A percentile compares a stretch with the other conserved stretches of the same genome.
Evolutionary conservation across 768 basidiomycete genomes (phyloP).

Genomic region (Boletus subcaerulescens): DNA sequence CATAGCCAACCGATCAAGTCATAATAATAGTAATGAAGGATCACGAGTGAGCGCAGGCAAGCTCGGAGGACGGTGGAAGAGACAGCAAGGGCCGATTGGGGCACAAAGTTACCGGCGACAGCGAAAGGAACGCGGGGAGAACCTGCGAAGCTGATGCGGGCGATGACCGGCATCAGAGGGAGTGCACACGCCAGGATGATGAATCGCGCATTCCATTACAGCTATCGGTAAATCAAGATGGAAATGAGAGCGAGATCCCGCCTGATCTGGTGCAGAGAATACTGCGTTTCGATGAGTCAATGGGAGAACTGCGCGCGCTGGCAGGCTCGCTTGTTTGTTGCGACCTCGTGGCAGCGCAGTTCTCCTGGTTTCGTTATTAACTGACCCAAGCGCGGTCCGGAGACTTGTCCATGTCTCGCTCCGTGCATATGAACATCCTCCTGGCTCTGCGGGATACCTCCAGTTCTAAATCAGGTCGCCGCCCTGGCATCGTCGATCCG

Average conservation of each 20-base stretch:
- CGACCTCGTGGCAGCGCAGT: constrained; percentile 26
- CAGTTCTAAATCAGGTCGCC: constrained; percentile 11
- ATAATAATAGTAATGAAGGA: too few relatives aligned
- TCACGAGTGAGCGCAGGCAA: too few relatives aligned
- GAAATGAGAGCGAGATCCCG: constrained; percentile 23
- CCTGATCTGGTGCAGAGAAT: constrained; percentile 14
- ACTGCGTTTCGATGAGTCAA: constrained; percentile 13
- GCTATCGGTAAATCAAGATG: constrained; percentile 27
- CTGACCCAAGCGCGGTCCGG: constrained; percentile 17
- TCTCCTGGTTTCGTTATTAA: constrained; percentile 19
- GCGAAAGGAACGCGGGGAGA: constrained; percentile 25
- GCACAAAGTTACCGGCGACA: constrained; percentile 27
- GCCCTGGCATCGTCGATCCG: constrained; percentile 22
- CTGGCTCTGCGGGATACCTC: background rate
- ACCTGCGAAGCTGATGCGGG: constrained; percentile 23
- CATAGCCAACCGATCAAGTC: background rate
- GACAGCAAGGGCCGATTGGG: constrained; percentile 11
- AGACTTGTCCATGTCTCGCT: constrained; percentile 17
- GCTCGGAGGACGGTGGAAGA: background rate
- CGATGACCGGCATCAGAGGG: constrained; percentile 18
- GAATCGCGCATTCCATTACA: constrained; percentile 16
- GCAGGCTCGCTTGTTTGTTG: constrained; percentile 18
- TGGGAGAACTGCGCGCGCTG: constrained; percentile 7
- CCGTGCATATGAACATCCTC: constrained; percentile 12
- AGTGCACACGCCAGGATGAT: too few relatives aligned